A percentile compares a stretch with the other conserved stretches of the same genome.
phyloP scores from a whole-genome alignment of 345 rosid genomes.

The Triadica sebifera region DNA sequence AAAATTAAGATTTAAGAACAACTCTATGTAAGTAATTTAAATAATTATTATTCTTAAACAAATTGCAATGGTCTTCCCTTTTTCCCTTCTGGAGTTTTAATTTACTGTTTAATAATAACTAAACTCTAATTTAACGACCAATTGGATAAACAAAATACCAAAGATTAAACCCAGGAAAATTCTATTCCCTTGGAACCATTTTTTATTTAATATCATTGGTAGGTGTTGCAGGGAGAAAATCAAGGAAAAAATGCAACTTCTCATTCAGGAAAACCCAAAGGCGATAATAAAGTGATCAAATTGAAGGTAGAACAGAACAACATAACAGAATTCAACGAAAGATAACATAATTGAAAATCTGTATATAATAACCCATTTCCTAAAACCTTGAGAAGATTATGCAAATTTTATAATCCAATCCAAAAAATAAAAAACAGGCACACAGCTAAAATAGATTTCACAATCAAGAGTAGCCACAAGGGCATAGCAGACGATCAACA shows the following conservation, averaged over 20 bases:
- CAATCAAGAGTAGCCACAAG: background rate
- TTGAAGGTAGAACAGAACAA: background rate
- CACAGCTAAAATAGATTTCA: background rate
- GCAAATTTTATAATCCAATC: background rate
- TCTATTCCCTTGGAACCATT: background rate
- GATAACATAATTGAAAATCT: background rate
- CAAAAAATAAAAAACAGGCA: background rate
- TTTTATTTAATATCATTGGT: too few species aligned
- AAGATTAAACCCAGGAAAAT: background rate
- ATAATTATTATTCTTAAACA: background rate
- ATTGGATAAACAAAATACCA: background rate
- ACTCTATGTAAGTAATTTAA: background rate
- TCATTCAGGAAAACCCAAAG: background rate
- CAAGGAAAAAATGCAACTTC: background rate
- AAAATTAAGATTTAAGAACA: background rate
- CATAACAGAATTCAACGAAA: background rate
- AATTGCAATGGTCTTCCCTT: too few species aligned
- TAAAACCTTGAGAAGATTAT: background rate
- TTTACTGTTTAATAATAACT: too few species aligned
- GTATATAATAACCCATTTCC: background rate
- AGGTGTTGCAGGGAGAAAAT: background rate
- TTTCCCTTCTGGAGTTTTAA: background rate
- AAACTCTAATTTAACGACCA: background rate
- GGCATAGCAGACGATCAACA: background rate
- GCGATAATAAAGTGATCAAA: conserved; percentile 1